phyloP scores from a whole-genome alignment of 2,329 filamentous ascomycete species.

The Ceratocystiopsis sp. region DNA sequence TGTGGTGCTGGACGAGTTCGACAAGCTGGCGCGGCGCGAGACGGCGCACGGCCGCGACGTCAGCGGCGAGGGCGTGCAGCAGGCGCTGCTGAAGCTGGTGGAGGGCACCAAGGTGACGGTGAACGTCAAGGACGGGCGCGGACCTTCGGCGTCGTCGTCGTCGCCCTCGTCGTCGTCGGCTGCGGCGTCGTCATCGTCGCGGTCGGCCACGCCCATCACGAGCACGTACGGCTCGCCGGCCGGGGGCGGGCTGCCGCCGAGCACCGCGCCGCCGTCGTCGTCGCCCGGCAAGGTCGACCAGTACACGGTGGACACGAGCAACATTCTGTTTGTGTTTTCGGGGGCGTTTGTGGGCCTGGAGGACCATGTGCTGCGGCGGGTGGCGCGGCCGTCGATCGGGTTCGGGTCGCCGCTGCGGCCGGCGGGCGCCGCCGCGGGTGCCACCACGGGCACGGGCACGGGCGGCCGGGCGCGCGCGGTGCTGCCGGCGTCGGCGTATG shows the following conservation, averaged over 20 bases:
- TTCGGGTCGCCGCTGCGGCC: slow-evolving; percentile 68
- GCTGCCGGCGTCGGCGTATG: slow-evolving; percentile 45
- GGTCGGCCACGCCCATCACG: slow-evolving; percentile 33
- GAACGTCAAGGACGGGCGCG: slow-evolving; percentile 66
- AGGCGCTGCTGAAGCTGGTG: slow-evolving; percentile 86
- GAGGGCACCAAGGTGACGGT: slow-evolving; percentile 90
- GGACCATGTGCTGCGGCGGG: slow-evolving; percentile 71
- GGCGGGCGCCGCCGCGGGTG: slow-evolving; percentile 3
- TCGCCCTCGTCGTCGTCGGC: slow-evolving; percentile 18
- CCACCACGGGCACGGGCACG: slow-evolving; percentile 30
- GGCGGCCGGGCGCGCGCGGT: slow-evolving; percentile 31
- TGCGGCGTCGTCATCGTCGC: slow-evolving; percentile 15
- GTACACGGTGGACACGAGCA: slow-evolving; percentile 74
- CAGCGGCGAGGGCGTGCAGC: slow-evolving; percentile 89
- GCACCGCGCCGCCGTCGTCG: slow-evolving; percentile 23
- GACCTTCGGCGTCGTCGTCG: slow-evolving; percentile 29
- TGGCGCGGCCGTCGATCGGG: slow-evolving; percentile 71
- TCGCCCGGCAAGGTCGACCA: slow-evolving; percentile 39
- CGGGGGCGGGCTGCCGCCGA: slow-evolving; percentile 26
- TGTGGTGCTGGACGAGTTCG: slow-evolving; percentile 89
- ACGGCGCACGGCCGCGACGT: slow-evolving; percentile 84
- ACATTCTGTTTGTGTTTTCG: slow-evolving; percentile 93
- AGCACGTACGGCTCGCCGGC: slow-evolving; percentile 29
- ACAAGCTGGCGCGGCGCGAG: slow-evolving; percentile 86
- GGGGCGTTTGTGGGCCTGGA: slow-evolving; percentile 89